phyloP scores from a whole-genome alignment of 1,139 yeast species.

The Blastobotrys proliferans region DNA sequence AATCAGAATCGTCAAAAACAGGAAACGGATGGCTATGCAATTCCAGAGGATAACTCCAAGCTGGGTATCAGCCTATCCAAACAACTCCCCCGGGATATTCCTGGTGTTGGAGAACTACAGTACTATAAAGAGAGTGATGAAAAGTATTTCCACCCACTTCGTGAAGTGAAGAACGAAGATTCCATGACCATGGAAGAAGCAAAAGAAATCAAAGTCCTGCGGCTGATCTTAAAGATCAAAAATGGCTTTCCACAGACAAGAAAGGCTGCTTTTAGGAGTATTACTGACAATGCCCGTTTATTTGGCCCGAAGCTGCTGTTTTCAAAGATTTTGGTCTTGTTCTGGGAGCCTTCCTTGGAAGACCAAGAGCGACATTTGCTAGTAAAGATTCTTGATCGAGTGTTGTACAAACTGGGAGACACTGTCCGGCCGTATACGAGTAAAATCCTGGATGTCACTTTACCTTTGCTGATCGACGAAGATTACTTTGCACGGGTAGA shows the following conservation, averaged over 20 bases:
- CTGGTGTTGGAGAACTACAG: constrained; percentile 61
- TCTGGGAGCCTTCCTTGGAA: constrained; percentile 68
- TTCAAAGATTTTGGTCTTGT: constrained; percentile 64
- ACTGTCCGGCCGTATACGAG: constrained; percentile 69
- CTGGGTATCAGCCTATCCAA: constrained; percentile 27
- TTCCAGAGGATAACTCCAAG: constrained; percentile 31
- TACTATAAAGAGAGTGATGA: constrained; percentile 69
- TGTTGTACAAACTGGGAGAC: constrained; percentile 61
- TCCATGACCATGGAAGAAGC: constrained; percentile 49
- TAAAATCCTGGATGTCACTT: constrained; percentile 65
- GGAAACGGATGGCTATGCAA: constrained; percentile 33
- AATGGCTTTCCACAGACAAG: constrained; percentile 70
- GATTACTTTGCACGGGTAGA: constrained; percentile 69
- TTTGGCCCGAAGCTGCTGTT: constrained; percentile 72
- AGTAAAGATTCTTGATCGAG: constrained; percentile 69
- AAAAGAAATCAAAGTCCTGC: constrained; percentile 59
- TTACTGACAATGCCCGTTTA: constrained; percentile 59
- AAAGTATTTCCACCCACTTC: constrained; percentile 64
- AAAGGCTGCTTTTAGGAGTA: constrained; percentile 63
- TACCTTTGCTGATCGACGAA: constrained; percentile 79
- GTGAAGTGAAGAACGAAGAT: constrained; percentile 37
- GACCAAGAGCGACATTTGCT: constrained; percentile 82
- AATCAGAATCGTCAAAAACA: constrained; percentile 24
- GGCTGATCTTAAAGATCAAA: constrained; percentile 62
- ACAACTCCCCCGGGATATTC: constrained; percentile 50